phyloP scores from a whole-genome alignment of 2,329 filamentous ascomycete species.

The Fusarium temperatum region DNA sequence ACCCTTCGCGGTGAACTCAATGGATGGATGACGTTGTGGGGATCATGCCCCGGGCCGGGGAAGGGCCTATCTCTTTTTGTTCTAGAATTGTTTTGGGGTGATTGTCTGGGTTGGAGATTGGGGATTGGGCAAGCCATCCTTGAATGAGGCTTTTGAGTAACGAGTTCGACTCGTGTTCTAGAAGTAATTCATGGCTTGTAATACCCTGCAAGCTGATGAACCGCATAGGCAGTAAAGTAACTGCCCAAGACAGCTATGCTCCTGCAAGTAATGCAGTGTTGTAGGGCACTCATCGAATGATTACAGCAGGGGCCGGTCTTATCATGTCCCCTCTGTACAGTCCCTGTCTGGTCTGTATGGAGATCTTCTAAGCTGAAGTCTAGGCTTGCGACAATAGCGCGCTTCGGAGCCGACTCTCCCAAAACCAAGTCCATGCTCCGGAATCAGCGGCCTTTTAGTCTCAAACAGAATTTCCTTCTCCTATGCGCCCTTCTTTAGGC shows the following conservation, averaged over 20 bases:
- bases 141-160: background rate
- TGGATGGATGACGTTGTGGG: slow-evolving; percentile 32
- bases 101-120: background rate
- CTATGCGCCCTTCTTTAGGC: background rate
- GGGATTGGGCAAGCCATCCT: background rate
- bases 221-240: background rate
- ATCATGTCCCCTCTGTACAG: background rate
- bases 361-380: background rate
- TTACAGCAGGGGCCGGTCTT: background rate
- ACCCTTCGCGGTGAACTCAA: slow-evolving; percentile 9
- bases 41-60: slow-evolving; percentile 26
- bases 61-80: slow-evolving; percentile 28
- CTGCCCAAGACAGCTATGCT: background rate
- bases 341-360: background rate
- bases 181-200: background rate
- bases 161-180: background rate
- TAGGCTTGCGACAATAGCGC: background rate
- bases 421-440: background rate
- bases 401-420: slow-evolving; percentile 5
- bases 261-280: background rate
- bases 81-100: slow-evolving; percentile 12
- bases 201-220: background rate
- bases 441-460: slow-evolving; percentile 7
- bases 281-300: too few relatives aligned
- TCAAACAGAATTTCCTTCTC: background rate